Conservation (phyloP, 805 yeast species). For the Yamadazyma tumulicola region DNA sequence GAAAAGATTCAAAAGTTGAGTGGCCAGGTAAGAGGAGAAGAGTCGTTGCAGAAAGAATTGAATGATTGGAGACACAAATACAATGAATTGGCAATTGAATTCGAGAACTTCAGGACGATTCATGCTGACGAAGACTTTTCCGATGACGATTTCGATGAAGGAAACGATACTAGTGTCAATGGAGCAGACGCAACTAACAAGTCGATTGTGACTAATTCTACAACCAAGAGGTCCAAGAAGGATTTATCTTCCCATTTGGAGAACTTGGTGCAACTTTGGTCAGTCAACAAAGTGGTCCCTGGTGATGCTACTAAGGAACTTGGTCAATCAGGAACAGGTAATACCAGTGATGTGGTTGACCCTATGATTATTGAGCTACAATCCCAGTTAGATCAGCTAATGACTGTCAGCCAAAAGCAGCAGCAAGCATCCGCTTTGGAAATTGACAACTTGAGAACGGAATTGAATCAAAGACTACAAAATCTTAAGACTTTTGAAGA, state of each 20-base stretch:
- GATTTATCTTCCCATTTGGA: slow-evolving; percentile 35
- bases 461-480: slow-evolving; percentile 25
- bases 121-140: slow-evolving; percentile 30
- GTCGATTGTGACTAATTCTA: slow-evolving; percentile 21
- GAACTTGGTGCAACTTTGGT: slow-evolving; percentile 33
- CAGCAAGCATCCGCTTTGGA: slow-evolving; percentile 35
- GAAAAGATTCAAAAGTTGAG: slow-evolving; percentile 40
- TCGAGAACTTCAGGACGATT: slow-evolving; percentile 35
- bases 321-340: background rate
- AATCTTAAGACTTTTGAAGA: slow-evolving; percentile 47
- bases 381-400: slow-evolving; percentile 53
- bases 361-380: slow-evolving; percentile 43
- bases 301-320: background rate
- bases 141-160: slow-evolving; percentile 32
- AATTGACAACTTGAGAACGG: slow-evolving; percentile 26
- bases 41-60: slow-evolving; percentile 42
- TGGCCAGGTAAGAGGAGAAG: slow-evolving; percentile 40
- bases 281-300: slow-evolving; percentile 7
- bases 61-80: slow-evolving; percentile 46
- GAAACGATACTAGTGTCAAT: slow-evolving; percentile 14
- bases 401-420: slow-evolving; percentile 44
- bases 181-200: slow-evolving; percentile 16
- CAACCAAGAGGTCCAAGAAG: slow-evolving; percentile 21
- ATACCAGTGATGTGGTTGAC: slow-evolving; percentile 7
- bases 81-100: slow-evolving; percentile 43